Conservation (phyloP, 352 stramenopile species). For the Pythium rhizo-oryzae region DNA sequence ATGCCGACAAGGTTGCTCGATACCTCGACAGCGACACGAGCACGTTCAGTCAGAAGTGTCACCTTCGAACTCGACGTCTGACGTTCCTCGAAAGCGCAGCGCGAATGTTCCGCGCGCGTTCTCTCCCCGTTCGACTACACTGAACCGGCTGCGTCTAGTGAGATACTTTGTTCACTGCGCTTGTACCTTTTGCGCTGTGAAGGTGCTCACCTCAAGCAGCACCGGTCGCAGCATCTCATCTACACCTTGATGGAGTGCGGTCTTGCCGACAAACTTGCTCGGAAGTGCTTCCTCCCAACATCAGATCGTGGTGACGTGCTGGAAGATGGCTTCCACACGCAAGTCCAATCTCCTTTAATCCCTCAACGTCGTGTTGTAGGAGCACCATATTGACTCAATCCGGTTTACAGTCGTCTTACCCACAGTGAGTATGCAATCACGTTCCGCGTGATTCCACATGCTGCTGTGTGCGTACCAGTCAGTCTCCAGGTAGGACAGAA, state of each 20-base stretch:
- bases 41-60: too few species aligned
- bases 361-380: not conserved
- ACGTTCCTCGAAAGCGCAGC: not conserved
- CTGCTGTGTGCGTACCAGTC: not conserved
- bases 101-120: not conserved
- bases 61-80: too few species aligned
- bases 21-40: too few species aligned
- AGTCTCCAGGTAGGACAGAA: not conserved
- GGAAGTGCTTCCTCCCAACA: not conserved
- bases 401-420: not conserved
- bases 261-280: not conserved
- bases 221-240: not conserved
- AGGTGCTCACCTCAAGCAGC: not conserved
- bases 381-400: not conserved
- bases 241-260: not conserved
- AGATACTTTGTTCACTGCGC: not conserved
- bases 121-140: not conserved
- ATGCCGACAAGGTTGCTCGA: too few species aligned
- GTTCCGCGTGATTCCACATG: not conserved
- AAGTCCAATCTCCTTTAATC: not conserved
- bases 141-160: not conserved
- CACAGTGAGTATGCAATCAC: not conserved
- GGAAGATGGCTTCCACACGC: not conserved
- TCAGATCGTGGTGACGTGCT: not conserved
- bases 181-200: not conserved